Evolutionary conservation across 371 early-diverging fungal species (phyloP).

Genomic region (Mucor racemosus): DNA sequence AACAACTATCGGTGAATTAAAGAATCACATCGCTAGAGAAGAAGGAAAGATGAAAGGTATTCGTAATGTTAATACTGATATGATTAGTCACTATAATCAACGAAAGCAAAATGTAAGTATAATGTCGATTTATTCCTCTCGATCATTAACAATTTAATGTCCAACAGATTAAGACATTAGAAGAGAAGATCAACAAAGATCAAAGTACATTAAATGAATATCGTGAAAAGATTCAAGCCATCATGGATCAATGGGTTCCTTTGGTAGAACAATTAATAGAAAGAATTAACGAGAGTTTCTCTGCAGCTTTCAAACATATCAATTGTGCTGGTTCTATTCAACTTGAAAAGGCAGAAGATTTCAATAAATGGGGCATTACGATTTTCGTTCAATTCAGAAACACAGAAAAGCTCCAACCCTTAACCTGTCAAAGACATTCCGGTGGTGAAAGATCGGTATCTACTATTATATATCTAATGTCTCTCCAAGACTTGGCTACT

Average conservation of each 20-base stretch:
- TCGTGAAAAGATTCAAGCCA: slow-evolving; percentile 33
- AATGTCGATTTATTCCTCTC: neutral
- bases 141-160: neutral
- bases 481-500: slow-evolving; percentile 87
- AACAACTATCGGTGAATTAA: slow-evolving; percentile 24
- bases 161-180: slow-evolving; percentile 33
- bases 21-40: slow-evolving; percentile 59
- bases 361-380: slow-evolving; percentile 95
- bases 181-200: slow-evolving; percentile 40
- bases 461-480: slow-evolving; percentile 97
- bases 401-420: slow-evolving; percentile 82
- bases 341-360: slow-evolving; percentile 76
- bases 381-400: slow-evolving; percentile 94
- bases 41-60: slow-evolving; percentile 56
- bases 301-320: slow-evolving; percentile 79
- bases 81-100: slow-evolving; percentile 70
- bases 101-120: slow-evolving; percentile 59
- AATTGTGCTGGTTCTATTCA: slow-evolving; percentile 91
- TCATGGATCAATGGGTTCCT: slow-evolving; percentile 72
- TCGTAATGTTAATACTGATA: slow-evolving; percentile 49
- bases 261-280: slow-evolving; percentile 62
- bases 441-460: slow-evolving; percentile 98
- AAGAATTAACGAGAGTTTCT: slow-evolving; percentile 73
- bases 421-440: slow-evolving; percentile 95
- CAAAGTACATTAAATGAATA: slow-evolving; percentile 31